Conservation (phyloP, 1,139 yeast genomes). For the Debaryomycetaceae sp. region DNA sequence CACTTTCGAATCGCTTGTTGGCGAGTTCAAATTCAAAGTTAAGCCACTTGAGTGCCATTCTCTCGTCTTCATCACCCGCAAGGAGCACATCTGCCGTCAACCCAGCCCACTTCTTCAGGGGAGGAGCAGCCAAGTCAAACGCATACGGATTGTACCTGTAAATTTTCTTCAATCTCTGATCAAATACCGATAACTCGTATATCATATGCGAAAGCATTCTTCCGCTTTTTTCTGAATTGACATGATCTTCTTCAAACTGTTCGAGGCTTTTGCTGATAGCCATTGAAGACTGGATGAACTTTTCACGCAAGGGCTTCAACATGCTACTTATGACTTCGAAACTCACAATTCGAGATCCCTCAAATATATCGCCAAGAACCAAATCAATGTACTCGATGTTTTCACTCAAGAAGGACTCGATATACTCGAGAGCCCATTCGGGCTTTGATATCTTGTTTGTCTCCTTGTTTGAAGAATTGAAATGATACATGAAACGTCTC, state of each 20-base stretch:
- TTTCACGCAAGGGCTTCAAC: conserved; percentile 49
- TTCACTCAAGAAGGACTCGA: conserved; percentile 48
- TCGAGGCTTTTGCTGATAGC: conserved; percentile 27
- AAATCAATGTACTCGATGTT: conserved; percentile 35
- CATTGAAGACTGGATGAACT: conserved; percentile 32
- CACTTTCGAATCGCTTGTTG: conserved; percentile 50
- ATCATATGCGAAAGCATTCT: conserved; percentile 58
- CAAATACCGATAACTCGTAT: conserved; percentile 58
- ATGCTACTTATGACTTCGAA: conserved; percentile 57
- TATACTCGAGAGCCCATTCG: conserved; percentile 69
- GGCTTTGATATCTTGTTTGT: conserved; percentile 75
- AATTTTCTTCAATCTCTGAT: conserved; percentile 47
- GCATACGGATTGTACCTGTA: conserved; percentile 57
- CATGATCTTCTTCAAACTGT: conserved; percentile 13
- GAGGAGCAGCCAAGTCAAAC: conserved; percentile 22
- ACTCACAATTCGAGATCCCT: conserved; percentile 26
- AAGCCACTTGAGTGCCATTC: conserved; percentile 55
- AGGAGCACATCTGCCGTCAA: conserved; percentile 53
- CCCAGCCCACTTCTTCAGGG: conserved; percentile 52
- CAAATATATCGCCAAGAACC: conserved; percentile 29
- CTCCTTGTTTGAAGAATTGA: conserved; percentile 50
- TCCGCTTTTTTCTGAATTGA: conserved; percentile 39
- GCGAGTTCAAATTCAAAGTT: conserved; percentile 60
- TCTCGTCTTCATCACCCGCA: conserved; percentile 31
- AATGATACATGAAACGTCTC: conserved; percentile 71